A percentile compares a stretch with the other conserved stretches of the same genome.
Evolutionary conservation across 805 yeast genomes (phyloP).

Genomic region (Grigorovia yakushimaensis): DNA sequence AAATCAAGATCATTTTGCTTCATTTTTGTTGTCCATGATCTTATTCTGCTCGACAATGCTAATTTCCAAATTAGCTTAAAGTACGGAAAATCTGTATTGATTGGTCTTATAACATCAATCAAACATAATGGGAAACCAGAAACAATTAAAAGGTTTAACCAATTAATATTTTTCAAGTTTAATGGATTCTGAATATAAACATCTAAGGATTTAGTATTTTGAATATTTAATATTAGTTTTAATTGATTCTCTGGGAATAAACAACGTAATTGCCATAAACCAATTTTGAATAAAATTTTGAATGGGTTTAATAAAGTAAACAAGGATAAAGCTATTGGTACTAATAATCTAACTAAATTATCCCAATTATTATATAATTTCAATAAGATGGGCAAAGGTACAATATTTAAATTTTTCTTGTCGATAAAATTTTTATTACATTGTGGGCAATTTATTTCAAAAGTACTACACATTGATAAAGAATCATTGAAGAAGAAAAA

Average conservation of each 20-base stretch:
- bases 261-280: constrained; percentile 21
- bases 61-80: constrained; percentile 14
- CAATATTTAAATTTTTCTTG: neutral
- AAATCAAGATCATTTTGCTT: neutral
- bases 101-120: constrained; percentile 1
- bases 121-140: constrained; percentile 17
- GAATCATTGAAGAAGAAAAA: neutral
- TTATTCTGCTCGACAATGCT: constrained; percentile 7
- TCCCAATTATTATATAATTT: constrained; percentile 1
- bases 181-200: constrained; percentile 15
- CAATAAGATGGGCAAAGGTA: constrained; percentile 1
- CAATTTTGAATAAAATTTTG: constrained; percentile 15
- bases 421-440: constrained; percentile 6
- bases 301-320: constrained; percentile 10
- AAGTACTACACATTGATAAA: neutral
- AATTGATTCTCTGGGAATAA: constrained; percentile 22
- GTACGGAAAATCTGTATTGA: constrained; percentile 4
- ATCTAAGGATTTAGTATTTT: constrained; percentile 23
- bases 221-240: constrained; percentile 14
- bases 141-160: constrained; percentile 10
- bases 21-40: constrained; percentile 5
- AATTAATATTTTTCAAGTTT: constrained; percentile 16
- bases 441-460: constrained; percentile 9
- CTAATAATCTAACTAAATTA: constrained; percentile 2
- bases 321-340: constrained; percentile 2